A percentile compares a stretch with the other conserved stretches of the same genome.
Evolutionary conservation across 2,329 filamentous ascomycete genomes (phyloP).

Genomic region (Chrysosporium queenslandicum): DNA sequence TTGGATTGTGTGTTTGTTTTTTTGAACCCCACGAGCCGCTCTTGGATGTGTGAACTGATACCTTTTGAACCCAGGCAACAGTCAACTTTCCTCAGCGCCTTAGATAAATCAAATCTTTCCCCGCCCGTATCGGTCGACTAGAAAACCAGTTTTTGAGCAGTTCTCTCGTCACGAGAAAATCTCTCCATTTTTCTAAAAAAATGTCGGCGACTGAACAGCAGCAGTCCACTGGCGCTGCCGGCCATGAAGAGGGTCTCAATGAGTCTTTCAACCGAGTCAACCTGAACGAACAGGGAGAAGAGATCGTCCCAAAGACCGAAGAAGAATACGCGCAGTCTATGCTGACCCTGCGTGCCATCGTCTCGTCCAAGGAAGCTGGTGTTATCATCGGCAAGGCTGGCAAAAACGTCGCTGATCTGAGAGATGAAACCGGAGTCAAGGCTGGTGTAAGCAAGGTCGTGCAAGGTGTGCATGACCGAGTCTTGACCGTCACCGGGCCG

Average conservation of each 20-base stretch:
- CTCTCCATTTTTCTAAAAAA: constrained; percentile 11
- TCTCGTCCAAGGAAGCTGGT: constrained; percentile 96
- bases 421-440: constrained; percentile 95
- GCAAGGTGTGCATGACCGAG: constrained; percentile 91
- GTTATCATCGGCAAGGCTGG: constrained; percentile 98
- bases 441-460: constrained; percentile 98
- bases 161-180: not conserved
- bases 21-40: not conserved
- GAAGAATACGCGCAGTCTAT: constrained; percentile 92
- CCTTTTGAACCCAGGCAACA: not conserved
- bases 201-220: constrained; percentile 53
- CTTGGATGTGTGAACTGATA: not conserved
- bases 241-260: constrained; percentile 49
- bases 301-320: constrained; percentile 77
- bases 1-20: not conserved
- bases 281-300: constrained; percentile 55
- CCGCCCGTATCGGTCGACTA: not conserved
- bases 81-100: not conserved
- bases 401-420: constrained; percentile 94
- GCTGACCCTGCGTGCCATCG: constrained; percentile 90
- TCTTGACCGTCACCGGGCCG: constrained; percentile 86
- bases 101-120: not conserved
- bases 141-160: no score
- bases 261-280: constrained; percentile 58
- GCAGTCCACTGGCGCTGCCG: constrained; percentile 37